Percentiles rank a stretch among this genome's conserved stretches.
Evolutionary conservation across 2,329 filamentous ascomycete species (phyloP).

Genomic region (Aspergillus piperis): DNA sequence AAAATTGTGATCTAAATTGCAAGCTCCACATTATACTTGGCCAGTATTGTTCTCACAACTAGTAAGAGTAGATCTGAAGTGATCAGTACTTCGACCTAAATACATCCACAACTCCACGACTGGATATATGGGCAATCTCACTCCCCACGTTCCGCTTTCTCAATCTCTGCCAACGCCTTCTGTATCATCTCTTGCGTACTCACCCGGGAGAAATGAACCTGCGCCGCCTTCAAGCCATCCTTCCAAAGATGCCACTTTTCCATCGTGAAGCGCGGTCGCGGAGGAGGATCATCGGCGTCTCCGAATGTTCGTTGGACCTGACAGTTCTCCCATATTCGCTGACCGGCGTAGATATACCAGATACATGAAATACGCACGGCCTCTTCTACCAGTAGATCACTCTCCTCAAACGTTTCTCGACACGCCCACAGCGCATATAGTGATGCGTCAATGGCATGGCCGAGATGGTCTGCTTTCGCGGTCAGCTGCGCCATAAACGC

Average conservation of each 20-base stretch:
- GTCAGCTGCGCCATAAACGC: neutral
- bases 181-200: neutral
- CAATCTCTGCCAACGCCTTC: neutral
- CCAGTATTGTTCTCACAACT: too few relatives aligned
- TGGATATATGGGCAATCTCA: too few relatives aligned
- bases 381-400: neutral
- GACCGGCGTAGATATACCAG: neutral
- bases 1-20: too few relatives aligned
- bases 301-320: neutral
- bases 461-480: neutral
- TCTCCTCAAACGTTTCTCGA: neutral
- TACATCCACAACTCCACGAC: too few relatives aligned
- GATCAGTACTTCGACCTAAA: too few relatives aligned
- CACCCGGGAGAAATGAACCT: neutral
- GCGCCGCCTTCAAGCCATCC: neutral
- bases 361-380: neutral
- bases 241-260: neutral
- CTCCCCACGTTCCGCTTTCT: neutral
- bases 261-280: neutral
- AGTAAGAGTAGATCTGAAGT: too few relatives aligned
- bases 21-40: too few relatives aligned
- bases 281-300: neutral
- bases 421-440: neutral
- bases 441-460: neutral
- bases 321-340: neutral